Base-by-base conservation (phyloP, 1,139 yeast species). In the Nadsonia starkeyi-henricii region DNA sequence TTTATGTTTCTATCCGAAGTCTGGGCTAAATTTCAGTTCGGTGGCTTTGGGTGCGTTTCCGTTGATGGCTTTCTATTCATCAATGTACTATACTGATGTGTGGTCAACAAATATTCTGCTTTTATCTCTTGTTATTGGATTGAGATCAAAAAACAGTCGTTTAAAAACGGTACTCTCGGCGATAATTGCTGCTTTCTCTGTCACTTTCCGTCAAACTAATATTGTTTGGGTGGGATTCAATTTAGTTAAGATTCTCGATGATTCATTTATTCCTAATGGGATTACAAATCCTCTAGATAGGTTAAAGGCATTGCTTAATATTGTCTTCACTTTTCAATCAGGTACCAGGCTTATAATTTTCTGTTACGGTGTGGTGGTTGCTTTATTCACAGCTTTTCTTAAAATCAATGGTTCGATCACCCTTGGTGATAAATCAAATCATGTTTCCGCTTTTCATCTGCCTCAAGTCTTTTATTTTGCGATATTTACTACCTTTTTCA, bases 401-500 rank as follows among this genome's bases (percentile, higher is more conserved):
- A 56, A 72, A 39, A 57, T 69, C 55, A 91, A 91, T 57, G 80
- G 82, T 23, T 93, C 95, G 0, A 77, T 83, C 33, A 79, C 95
- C 2, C 74, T 95, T 0, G 93, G 94, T 0, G 99, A 91, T 62
- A 85, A 86, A 62, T 80, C 79, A 41, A 88, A 91, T 61, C 99
- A 91, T 62, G 69, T 71, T 44, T 72, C 82, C 3, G 77, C 79
- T 1, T 54, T 82, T 3, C 96, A 91, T 62, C 47, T 82, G 2
- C 88, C 83, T 2, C 99, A 91, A 63, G 56, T 89, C 1, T 80
- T 88, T 55, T 91, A 93, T 62, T 85, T 93, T 59, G 66, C 76
- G 39, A 60, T 77, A 2, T 86, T 86, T 59, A 64, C 81, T 19
- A 66, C 75, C 0, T 59, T 76, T 19, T 77, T 88, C 57, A 78